Base-by-base conservation (phyloP, 2,329 filamentous ascomycete genomes). In the Cladosporium halotolerans region DNA sequence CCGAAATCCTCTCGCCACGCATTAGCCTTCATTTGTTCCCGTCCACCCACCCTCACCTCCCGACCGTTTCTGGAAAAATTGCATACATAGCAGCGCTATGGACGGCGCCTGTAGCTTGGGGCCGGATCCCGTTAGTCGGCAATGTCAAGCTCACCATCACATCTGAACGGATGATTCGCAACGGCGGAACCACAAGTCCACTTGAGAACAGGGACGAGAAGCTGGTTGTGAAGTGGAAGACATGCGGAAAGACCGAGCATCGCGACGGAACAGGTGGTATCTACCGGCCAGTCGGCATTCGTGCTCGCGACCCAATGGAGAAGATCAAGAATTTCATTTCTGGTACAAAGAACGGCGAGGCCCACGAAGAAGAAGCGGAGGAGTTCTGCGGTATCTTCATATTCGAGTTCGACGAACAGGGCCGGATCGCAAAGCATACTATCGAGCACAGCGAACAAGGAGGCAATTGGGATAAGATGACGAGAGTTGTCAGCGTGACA, bases 91-190 rank as follows among this genome's bases (percentile, higher is more conserved):
- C 93, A 14, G 93, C 93, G 2, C 77, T 99, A 36, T 97, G 91
- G 91, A 96, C 93, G 0, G 90, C 91, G 0, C 93, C 93, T 0
- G 86, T 99, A 48, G 92, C 91, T 31, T 99, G 93, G 93, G 95
- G 95, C 64, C 83, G 88, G 28, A 80, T 99, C 1, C 93, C 93
- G 2, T 82, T 97, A 16, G 80, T 96, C 32, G 91, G 92, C 60
- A 95, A 96, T 64, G 89, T 96, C 42, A 85, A 84, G 61, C 80
- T 99, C 9, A 84, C 89, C 62, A 93, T 99, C 49, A 72, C 95
- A 14, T 92, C 88, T 10, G 91, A 96, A 75, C 87, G 92, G 62
- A 93, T 99, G 80, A 82, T 86, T 13, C 70, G 72, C 54, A 80
- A 81, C 56, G 78, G 65, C 71, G 79, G 70, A 39, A 66, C 60